These are phyloP conservation scores for Parasarocladium wereldwijsianum DNA, from an alignment of 2,329 filamentous ascomycete species.

Conservation along the genomic window DNA sequence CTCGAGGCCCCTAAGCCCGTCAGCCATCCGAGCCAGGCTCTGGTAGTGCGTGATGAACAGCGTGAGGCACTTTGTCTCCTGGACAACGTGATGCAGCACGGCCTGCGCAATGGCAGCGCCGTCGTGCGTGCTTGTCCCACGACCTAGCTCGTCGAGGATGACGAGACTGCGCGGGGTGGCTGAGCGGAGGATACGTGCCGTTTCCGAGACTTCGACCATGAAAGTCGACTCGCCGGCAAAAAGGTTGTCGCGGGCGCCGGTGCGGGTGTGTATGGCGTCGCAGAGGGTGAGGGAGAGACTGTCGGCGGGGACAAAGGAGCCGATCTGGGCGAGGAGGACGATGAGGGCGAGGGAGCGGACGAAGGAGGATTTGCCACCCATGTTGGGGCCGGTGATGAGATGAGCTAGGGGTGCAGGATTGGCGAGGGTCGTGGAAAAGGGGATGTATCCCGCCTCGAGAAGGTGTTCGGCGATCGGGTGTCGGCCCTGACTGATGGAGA, in stretches of 20 bases:
- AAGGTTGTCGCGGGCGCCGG: conserved; percentile 93
- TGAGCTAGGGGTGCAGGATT: conserved; percentile 54
- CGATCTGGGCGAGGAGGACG: conserved; percentile 85
- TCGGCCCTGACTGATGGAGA: conserved; percentile 51
- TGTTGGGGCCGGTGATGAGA: conserved; percentile 92
- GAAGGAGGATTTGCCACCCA: conserved; percentile 98
- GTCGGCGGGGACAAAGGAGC: conserved; percentile 79
- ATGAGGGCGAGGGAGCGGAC: conserved; percentile 87
- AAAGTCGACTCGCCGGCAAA: conserved; percentile 91
- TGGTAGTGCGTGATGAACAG: conserved; percentile 99
- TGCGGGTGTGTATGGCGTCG: conserved; percentile 87
- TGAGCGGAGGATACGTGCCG: conserved; percentile 75
- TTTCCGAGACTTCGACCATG: conserved; percentile 95
- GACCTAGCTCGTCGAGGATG: conserved; percentile 85
- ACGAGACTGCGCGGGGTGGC: conserved; percentile 76
- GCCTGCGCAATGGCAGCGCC: conserved; percentile 91
- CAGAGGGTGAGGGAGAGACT: conserved; percentile 63
- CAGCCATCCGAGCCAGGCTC: conserved; percentile 56
- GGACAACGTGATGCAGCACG: conserved; percentile 72
- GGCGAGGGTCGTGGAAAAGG: conserved; percentile 68
- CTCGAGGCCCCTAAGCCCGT: conserved; percentile 53
- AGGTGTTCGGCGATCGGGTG: conserved; percentile 95
- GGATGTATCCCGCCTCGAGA: conserved; percentile 74
- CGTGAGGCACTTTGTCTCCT: conserved; percentile 60
- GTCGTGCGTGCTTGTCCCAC: conserved; percentile 89